Conservation (phyloP, 2,329 filamentous ascomycete genomes). For the Fusarium sp. region DNA sequence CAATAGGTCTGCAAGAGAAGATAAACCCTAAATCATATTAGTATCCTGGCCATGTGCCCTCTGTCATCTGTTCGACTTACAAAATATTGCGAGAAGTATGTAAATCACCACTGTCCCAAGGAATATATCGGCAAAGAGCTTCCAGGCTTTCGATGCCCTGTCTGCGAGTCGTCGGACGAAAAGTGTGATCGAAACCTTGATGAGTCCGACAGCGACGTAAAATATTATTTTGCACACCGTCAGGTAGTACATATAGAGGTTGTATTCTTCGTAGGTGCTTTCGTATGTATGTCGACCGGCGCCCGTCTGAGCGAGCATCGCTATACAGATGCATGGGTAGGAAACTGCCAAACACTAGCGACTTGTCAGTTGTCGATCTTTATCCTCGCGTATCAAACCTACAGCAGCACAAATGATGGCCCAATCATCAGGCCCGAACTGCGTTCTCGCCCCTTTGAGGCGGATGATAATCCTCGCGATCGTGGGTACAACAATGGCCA, state of each 20-base stretch:
- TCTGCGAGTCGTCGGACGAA: slow-evolving; percentile 29
- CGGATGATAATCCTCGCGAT: slow-evolving; percentile 16
- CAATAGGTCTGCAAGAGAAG: slow-evolving; percentile 17
- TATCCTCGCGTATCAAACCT: not conserved
- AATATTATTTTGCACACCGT: slow-evolving; percentile 20
- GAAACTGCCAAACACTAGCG: slow-evolving; percentile 6
- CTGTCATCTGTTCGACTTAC: not conserved
- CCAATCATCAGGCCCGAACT: slow-evolving; percentile 25
- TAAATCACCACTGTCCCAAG: slow-evolving; percentile 23
- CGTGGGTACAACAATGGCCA: slow-evolving; percentile 26
- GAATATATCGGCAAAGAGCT: slow-evolving; percentile 23
- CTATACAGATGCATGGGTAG: slow-evolving; percentile 21
- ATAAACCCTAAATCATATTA: slow-evolving; percentile 1
- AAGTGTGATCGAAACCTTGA: slow-evolving; percentile 26
- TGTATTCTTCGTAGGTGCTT: slow-evolving; percentile 23
- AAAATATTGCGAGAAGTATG: slow-evolving; percentile 24
- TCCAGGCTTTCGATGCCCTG: slow-evolving; percentile 19
- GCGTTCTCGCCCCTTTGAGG: not conserved
- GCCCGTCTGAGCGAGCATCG: slow-evolving; percentile 18
- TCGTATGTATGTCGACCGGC: slow-evolving; percentile 26
- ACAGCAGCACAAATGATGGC: slow-evolving; percentile 25
- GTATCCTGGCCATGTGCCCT: rapidly evolving
- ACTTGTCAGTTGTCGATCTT: not conserved
- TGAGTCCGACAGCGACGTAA: slow-evolving; percentile 19
- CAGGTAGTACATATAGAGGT: slow-evolving; percentile 23